Base-by-base conservation (phyloP, 805 yeast species). In the Metschnikowia proteae region DNA sequence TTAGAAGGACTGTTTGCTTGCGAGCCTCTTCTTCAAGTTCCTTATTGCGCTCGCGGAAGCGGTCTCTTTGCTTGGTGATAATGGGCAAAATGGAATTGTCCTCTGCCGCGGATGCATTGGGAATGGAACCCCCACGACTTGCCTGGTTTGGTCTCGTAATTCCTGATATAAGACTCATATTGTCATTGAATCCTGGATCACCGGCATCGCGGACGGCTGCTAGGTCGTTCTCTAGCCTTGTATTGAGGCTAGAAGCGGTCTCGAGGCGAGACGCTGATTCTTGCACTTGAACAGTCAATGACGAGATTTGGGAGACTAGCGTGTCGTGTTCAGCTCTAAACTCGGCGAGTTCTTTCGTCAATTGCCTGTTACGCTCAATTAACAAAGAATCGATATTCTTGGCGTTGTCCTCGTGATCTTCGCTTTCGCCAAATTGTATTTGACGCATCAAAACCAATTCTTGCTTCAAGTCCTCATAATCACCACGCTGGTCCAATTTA, bases 1-100 rank as follows among this genome's bases (percentile, higher is more conserved):
- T 75, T 27, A 84, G 74, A 35, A 75, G 73, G 22, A 68, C 63
- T 45, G 73, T 73, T 53, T 79, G 81, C 55, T 79, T 80, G 63
- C 86, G 82, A 34, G 84, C 60, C 58, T 89, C 96, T 48, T 86
- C 86, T 64, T 92, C 98, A 47, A 94, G 75, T 62, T 88, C 96
- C 49, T 79, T 80, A 60, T 86, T 88, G 47, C 89, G 78, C n/a
- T 80, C 78, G 59, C 95, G 82, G 73, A 91, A 90, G 53, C 99
- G 74, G 65, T 92, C 99, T 64, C 99, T 82, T 70, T 92, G 99
- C 61, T 92, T 91, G 10, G 97, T 90, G 28, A 94, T 81, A 46
- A 92, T 89, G 1, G 96, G 95, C 44, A 92, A 66, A 28, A 91
- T 80, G 3, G 82, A 77, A 9, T 73, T 60, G 45, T 78, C 80